Evolutionary conservation across 1,284 basidiomycete species (phyloP).

Genomic region (Vanrija pseudolonga): DNA sequence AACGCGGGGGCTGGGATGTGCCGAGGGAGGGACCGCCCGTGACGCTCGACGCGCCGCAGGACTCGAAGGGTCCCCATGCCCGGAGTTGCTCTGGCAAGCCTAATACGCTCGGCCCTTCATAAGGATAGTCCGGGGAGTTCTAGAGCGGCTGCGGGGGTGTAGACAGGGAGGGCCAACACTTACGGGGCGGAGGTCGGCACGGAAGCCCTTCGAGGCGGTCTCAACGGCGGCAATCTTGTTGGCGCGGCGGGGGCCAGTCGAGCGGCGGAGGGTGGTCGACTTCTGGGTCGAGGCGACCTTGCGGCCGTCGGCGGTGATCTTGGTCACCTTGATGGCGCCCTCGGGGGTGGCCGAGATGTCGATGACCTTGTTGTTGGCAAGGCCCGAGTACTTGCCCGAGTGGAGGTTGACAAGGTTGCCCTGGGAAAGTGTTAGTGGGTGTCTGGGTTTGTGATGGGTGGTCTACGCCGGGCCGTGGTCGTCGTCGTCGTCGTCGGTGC

Average conservation of each 20-base stretch:
- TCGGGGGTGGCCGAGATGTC: constrained; percentile 60
- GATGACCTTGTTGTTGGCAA: constrained; percentile 76
- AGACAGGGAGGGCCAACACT: constrained; percentile 50
- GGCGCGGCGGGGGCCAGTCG: constrained; percentile 70
- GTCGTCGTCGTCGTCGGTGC: background rate
- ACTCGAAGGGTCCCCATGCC: background rate
- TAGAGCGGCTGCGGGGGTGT: constrained; percentile 33
- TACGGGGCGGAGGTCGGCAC: constrained; percentile 75
- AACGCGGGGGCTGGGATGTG: background rate
- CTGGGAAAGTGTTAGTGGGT: constrained; percentile 48
- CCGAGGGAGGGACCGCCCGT: constrained; percentile 3
- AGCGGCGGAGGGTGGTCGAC: constrained; percentile 61
- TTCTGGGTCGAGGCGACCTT: constrained; percentile 40
- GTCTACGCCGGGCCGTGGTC: background rate
- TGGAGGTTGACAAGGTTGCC: constrained; percentile 82
- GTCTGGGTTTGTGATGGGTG: too few species aligned
- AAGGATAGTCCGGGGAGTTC: constrained; percentile 37
- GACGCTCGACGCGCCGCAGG: too few species aligned
- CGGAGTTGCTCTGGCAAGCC: constrained; percentile 32
- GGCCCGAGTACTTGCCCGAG: constrained; percentile 83
- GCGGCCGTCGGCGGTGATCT: constrained; percentile 60
- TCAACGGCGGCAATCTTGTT: constrained; percentile 65
- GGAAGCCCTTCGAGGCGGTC: constrained; percentile 68
- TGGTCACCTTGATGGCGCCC: constrained; percentile 62
- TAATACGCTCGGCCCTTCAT: constrained; percentile 46